Percentiles rank a stretch among this genome's conserved stretches.
Conservation (phyloP, 2,329 filamentous ascomycete genomes). For the Epichloe uncinata region DNA sequence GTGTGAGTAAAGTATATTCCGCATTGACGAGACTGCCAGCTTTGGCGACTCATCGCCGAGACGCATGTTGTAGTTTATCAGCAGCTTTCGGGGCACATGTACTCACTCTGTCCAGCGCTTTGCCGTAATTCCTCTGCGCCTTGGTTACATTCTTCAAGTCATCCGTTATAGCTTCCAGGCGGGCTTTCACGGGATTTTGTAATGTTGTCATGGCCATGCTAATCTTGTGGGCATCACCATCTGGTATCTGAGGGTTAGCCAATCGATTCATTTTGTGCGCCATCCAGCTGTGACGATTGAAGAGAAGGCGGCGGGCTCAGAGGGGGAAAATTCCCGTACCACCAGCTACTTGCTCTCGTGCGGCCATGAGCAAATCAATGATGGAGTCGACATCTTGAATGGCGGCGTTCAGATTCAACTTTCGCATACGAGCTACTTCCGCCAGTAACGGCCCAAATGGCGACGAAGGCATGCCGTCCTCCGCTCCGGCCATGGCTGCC, state of each 20-base stretch:
- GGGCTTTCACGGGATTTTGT: conserved; percentile 71
- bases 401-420: conserved; percentile 53
- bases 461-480: conserved; percentile 25
- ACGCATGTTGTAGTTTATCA: background rate
- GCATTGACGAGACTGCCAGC: background rate
- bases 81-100: background rate
- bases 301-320: background rate
- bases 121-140: conserved; percentile 71
- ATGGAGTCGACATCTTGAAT: conserved; percentile 72
- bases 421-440: conserved; percentile 61
- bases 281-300: background rate
- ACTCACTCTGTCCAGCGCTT: conserved; percentile 66
- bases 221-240: conserved; percentile 39
- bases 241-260: conserved; percentile 11
- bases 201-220: conserved; percentile 68
- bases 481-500: conserved; percentile 21
- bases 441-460: conserved; percentile 48
- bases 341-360: conserved; percentile 58
- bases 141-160: conserved; percentile 74
- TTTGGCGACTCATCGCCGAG: background rate
- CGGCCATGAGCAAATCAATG: conserved; percentile 61
- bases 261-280: conserved; percentile 6
- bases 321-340: conserved; percentile 32
- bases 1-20: background rate
- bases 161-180: conserved; percentile 67